Base-by-base conservation (phyloP, 106 monocot genomes). In the Amphibolis antarctica region DNA sequence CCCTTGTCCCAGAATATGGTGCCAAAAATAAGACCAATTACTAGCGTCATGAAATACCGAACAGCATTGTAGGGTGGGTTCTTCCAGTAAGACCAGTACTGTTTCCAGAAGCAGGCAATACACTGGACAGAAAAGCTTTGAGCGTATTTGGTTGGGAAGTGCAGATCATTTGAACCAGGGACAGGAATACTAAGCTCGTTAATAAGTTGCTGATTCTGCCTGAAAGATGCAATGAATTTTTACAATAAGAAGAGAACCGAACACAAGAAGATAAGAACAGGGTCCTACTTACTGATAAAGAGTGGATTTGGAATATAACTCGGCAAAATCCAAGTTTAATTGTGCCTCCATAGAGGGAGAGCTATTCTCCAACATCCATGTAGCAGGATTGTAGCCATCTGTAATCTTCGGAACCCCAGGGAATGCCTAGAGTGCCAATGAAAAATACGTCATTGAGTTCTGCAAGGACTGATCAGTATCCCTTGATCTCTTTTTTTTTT, bases 61-160 rank as follows among this genome's bases (percentile, higher is more conserved):
- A 76, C 62, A n/a, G 76, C 75, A 70, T 90, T 96, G 54, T 96
- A 90, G 43, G 74, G 70, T 51, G 90, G 86, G 53, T 96, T 80
- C 53, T 84, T 84, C 96, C 96, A 96, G 65, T 89, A 96, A 31
- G 96, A 96, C 84, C 76, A 82, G 65, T 84, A 65, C 28, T 96
- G 96, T 54, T 96, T 90, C 96, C 96, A 96, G 43, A 86, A 79
- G 53, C 86, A 90, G 45, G 86, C 89, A 20, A 61, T 64, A 60
- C 62, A 86, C 54, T 96, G 96, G 59, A 36, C 70, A 42, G 1
- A 27, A 23, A 90, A 96, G 23, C 54, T 74, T 58, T 82, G 89
- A 3, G 86, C 47, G 53, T 84, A 90, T 42, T 78, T 80, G 0
- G 83, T 74, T 45, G 79, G 66, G 58, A 96, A 96, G 14, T 70